Base-by-base conservation (phyloP, 202 grass and related monocot genomes). In the Cymbopogon flexuosus region DNA sequence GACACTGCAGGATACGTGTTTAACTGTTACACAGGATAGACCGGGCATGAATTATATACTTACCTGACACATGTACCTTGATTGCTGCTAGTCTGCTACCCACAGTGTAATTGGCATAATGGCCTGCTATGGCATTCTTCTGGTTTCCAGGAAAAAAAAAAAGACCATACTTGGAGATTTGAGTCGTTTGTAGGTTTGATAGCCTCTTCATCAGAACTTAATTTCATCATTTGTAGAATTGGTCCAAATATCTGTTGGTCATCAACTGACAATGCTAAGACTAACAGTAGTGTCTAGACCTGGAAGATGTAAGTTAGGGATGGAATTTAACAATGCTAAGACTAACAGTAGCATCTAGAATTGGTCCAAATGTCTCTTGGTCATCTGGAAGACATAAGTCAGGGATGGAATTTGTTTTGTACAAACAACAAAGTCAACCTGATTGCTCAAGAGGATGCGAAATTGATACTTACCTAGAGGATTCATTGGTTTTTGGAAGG, bases 141-240 rank as follows among this genome's bases (percentile, higher is more conserved):
- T 92, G 78, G 68, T 84, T 79, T 31, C 95, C 88, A 73, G 90
- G 94, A 78, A 97, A 47, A 45, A 14, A 16, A 1, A 94, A 14
- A 94, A 98, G 88, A 21, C 92, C 95, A 47, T 93, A 94, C 59
- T 94, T 94, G 2, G 90, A 98, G 59, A 94, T 93, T 94, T 3
- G 88, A 98, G 68, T 98, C 88, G 82, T 98, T 98, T 75, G 90
- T 92, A 80, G 94, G 80, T 64, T 84, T 62, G 60, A 94, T 93
- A 68, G 46, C 86, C 80, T 98, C 95, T 89, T 98, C 88, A 65
- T 94, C 92, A 65, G 90, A 90, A 81, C 74, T 85, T 58, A 98
- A 95, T 76, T 93, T 87, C 95, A 94, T 95, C 14, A 98, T 93
- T 39, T 88, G 90, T 31, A 98, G 73, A 84, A 93, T 93, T 42